phyloP scores from a whole-genome alignment of 2,329 filamentous ascomycete species.

The Sclerotinia minor region DNA sequence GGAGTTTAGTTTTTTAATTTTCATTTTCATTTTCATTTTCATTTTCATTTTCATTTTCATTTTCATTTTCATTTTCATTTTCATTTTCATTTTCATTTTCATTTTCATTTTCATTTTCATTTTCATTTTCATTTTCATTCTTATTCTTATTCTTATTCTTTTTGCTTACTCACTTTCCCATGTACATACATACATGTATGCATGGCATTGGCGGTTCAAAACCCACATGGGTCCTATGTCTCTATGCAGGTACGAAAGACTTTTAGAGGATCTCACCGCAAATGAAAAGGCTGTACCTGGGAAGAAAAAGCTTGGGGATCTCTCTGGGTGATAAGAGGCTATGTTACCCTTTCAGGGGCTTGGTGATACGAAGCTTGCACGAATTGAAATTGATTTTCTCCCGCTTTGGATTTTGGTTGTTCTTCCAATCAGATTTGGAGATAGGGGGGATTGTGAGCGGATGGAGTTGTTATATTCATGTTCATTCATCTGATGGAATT shows the following conservation, averaged over 20 bases:
- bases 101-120: too few species aligned
- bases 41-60: too few species aligned
- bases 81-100: too few species aligned
- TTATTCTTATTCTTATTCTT: too few species aligned
- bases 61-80: too few species aligned
- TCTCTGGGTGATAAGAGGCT: background rate
- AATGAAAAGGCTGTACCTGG: background rate
- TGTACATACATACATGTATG: too few species aligned
- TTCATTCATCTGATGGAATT: background rate
- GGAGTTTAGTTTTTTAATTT: too few species aligned
- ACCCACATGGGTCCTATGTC: constrained; percentile 5
- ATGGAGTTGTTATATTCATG: too few species aligned
- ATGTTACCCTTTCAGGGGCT: background rate
- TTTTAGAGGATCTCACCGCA: constrained; percentile 19
- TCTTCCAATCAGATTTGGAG: background rate
- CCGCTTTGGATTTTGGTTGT: background rate
- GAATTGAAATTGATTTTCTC: background rate
- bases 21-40: too few species aligned
- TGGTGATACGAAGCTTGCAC: background rate
- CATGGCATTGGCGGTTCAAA: constrained; percentile 5
- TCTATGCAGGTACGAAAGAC: constrained; percentile 22
- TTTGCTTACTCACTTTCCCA: too few species aligned
- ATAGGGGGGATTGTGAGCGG: too few species aligned
- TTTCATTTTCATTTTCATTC: too few species aligned
- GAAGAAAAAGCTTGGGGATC: constrained; percentile 23